A percentile compares a stretch with the other conserved stretches of the same genome.
These are phyloP conservation scores for Chromosphaera perkinsii DNA, from an alignment of 208 protist genomes.

Conservation along the genomic window DNA sequence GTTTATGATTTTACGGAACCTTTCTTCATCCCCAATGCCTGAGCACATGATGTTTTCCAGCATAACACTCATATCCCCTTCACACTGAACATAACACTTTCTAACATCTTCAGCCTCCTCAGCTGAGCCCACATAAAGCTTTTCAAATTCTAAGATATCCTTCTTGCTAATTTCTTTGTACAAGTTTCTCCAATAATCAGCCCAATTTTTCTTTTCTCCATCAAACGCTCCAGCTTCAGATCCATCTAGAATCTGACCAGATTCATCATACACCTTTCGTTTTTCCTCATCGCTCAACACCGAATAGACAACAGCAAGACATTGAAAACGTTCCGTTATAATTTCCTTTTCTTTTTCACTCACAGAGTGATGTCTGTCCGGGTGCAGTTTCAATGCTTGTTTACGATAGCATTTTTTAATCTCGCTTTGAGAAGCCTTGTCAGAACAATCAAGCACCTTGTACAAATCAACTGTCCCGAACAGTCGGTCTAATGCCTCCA, in stretches of 20 bases:
- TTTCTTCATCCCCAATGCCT: too few relatives aligned
- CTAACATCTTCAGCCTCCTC: constrained; percentile 16
- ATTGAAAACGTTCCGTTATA: constrained; percentile 4
- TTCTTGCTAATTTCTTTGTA: constrained; percentile 16
- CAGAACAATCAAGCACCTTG: background rate
- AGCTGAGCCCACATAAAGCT: constrained; percentile 2
- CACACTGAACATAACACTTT: constrained; percentile 10
- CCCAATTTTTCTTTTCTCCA: constrained; percentile 20
- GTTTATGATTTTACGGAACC: too few relatives aligned
- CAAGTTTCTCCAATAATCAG: constrained; percentile 10
- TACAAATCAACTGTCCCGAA: constrained; percentile 15
- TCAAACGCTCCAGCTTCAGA: background rate
- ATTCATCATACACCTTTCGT: constrained; percentile 6
- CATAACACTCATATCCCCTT: too few relatives aligned
- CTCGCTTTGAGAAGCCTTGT: background rate
- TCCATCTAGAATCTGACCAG: background rate
- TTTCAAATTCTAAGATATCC: constrained; percentile 14
- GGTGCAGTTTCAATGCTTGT: background rate
- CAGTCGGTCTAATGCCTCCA: too few relatives aligned
- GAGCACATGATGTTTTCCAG: too few relatives aligned
- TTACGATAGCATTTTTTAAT: constrained; percentile 7
- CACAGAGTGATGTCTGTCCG: background rate
- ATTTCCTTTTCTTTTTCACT: constrained; percentile 6
- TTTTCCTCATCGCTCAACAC: constrained; percentile 3
- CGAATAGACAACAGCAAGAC: background rate